Base-by-base conservation (phyloP, 2,329 filamentous ascomycete species). In the Remersonia thermophila region DNA sequence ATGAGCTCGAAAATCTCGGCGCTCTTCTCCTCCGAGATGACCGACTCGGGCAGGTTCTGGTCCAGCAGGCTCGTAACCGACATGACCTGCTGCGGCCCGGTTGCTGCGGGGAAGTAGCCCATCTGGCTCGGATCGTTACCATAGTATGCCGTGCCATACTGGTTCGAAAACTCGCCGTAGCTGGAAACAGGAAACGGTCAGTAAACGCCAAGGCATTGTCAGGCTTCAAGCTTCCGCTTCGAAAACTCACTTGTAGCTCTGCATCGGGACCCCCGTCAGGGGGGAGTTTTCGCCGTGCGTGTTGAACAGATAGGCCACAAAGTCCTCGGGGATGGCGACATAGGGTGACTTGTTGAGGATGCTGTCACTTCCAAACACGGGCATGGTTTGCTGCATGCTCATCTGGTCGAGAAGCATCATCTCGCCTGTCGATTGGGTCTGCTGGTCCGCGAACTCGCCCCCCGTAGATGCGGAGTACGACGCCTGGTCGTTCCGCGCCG, bases 11-110 rank as follows among this genome's bases (percentile, higher is more conserved):
- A 76, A 9, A 96, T 63, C 43, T 91, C 80, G 53, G 80, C 76
- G 42, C 85, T 80, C 62, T 93, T 94, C 44, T 86, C 81, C 45
- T 93, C 85, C 0, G 86, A 93, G 39, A 96, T 69, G 7, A 81
- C 71, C 3, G 80, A 80, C 51, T 93, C 83, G 1, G 83, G 83
- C 5, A 81, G 73, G 36, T 77, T 81, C 16, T 83, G 79, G 52
- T 93, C 86, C 17, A 93, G 68, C 27, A 93, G 69, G 49, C 81
- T 93, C 39, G 80, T 89, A 32, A 94, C 83, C 13, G 84, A 83
- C 86, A 93, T 94, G 26, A 87, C 78, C 50, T 93, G 83, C 47
- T 83, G 77, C 3, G 74, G 71, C 37, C 68, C 65, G 18, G 54
- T 57, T 10, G 65, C 59, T n/a, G 69, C 63, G 25, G 72, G 72